Evolutionary conservation across 768 basidiomycete genomes (phyloP).

Genomic region (Boletus huronensis): DNA sequence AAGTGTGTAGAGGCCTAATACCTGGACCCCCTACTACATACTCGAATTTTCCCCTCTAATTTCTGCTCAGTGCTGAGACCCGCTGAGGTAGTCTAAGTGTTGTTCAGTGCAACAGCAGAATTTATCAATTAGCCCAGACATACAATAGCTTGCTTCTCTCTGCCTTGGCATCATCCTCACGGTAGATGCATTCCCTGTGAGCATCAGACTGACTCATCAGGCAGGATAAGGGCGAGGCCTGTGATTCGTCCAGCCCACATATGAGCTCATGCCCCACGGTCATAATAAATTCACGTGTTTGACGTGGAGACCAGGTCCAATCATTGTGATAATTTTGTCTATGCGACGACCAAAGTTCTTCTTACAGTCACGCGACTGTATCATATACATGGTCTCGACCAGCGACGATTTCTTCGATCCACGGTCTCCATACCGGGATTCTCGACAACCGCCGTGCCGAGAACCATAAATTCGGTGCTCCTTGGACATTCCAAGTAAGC

Average conservation of each 20-base stretch:
- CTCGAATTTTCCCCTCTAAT: neutral
- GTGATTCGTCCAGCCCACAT: neutral
- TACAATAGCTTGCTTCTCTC: too few species aligned
- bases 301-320: neutral
- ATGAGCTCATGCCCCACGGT: neutral
- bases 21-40: too few species aligned
- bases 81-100: too few species aligned
- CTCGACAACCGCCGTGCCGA: constrained; percentile 1
- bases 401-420: neutral
- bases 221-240: neutral
- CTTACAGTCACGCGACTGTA: neutral
- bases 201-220: neutral
- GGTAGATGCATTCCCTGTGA: neutral
- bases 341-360: neutral
- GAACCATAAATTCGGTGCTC: neutral
- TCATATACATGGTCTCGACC: neutral
- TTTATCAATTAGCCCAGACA: neutral
- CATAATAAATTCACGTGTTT: neutral
- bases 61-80: neutral
- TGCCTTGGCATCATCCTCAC: neutral
- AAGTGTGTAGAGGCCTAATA: too few species aligned
- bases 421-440: neutral
- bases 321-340: neutral
- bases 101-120: neutral
- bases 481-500: neutral